Evolutionary conservation across 441 rosid species (phyloP).

Genomic region (Arabidopsis hybrid): DNA sequence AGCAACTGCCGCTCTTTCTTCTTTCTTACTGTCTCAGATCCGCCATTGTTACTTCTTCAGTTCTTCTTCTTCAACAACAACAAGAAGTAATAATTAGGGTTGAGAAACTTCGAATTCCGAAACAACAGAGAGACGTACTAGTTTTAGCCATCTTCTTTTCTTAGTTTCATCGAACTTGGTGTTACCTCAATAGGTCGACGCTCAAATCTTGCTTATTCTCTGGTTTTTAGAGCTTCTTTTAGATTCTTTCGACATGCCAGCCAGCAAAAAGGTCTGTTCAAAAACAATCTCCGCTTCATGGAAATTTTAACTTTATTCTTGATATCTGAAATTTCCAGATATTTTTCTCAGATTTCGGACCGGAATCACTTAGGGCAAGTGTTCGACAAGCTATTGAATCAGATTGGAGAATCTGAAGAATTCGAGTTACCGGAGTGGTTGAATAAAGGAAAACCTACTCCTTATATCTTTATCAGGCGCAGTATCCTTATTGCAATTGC

Average conservation of each 20-base stretch:
- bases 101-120: neutral
- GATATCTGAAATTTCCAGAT: conserved; percentile 19
- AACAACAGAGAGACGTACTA: neutral
- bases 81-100: neutral
- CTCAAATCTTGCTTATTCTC: neutral
- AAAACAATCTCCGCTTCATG: neutral
- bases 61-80: conserved; percentile 11
- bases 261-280: conserved; percentile 48
- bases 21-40: conserved; percentile 40
- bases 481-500: conserved; percentile 63
- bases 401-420: conserved; percentile 71
- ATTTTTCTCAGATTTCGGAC: conserved; percentile 60
- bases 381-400: conserved; percentile 64
- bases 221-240: neutral
- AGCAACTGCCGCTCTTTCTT: conserved; percentile 42
- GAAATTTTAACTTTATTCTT: conserved; percentile 4
- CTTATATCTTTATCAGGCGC: conserved; percentile 77
- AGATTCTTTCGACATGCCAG: conserved; percentile 42
- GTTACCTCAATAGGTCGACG: neutral
- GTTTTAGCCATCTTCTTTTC: too few relatives aligned
- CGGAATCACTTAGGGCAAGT: conserved; percentile 54
- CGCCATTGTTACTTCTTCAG: conserved; percentile 18
- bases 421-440: conserved; percentile 89
- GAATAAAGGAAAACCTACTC: conserved; percentile 66
- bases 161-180: too few relatives aligned